Evolutionary conservation across 208 protist species (phyloP), one percentile per base, ranked within the genome.

Genomic region (Trypanosoma caninum): DNA sequence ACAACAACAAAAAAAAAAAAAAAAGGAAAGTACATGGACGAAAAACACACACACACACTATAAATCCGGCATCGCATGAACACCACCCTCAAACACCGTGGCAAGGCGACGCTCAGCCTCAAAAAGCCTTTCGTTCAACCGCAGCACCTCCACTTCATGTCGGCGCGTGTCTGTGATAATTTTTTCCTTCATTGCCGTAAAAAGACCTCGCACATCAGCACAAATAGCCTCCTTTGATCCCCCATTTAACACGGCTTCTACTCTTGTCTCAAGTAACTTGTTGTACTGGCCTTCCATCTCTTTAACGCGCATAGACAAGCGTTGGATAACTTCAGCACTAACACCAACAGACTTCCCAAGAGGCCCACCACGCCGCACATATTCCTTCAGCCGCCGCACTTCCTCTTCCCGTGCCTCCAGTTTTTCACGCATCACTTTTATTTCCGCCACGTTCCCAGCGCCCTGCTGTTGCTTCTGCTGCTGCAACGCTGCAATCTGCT

Each of bases 41-140:
- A 25, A 25, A 35, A 37, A 67, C n/a, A 13, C 1, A 55, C 16
- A 44, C 40, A 30, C 8, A 58, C 7, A 58, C 37, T 58, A 58
- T 16, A 45, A 28, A 14, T 11, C 35, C 2, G n/a, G 25, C 28
- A 16, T 7, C 7, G 10, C 30, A n/a, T n/a, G n/a, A n/a, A n/a
- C n/a, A n/a, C 16, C 31, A 5, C 30, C 30, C 27, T 16, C 9
- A 1, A 5, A 11, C 3, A 27, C 31, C 7, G 47, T 31, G 10
- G 42, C 37, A 22, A 74, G 50, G 16, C 70, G 38, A 9, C 68
- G 62, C 63, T 86, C 73, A 33, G 82, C 42, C 11, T 63, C 68
- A 40, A 78, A 78, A 8, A 91, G 51, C 0, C 70, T 38, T 55
- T 87, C 79, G 34, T 80, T 82, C 73, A 84, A 65, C 23, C 67